Base-by-base conservation (phyloP, 345 rosid species). In the Clausena lansium region DNA sequence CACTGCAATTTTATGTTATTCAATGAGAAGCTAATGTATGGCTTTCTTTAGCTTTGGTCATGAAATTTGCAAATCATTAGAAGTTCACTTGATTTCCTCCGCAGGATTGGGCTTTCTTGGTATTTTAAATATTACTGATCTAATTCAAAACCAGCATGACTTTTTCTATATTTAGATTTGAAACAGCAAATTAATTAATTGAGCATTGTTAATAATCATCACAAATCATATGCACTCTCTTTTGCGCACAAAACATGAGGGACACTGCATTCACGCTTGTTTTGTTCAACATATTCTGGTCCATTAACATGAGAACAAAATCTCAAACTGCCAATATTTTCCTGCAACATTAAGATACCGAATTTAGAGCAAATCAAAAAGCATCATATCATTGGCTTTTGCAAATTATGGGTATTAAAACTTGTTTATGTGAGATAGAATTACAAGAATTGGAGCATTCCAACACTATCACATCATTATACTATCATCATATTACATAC, bases 121-220 rank as follows among this genome's bases (percentile, higher is more conserved):
- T 76, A 74, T 75, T 30, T 10, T 14, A 62, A 62, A 6, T 11
- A 45, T 45, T 13, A 13, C 10, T 45, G 50, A 45, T 45, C 50
- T 13, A 45, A 45, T 45, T 45, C 50, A 45, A 45, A 13, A 45
- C 50, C 50, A 14, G 50, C 50, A 45, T 45, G 3, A 45, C 50
- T 45, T 19, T 75, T 28, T 28, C n/a, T 19, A 19, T 64, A 20
- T 17, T 17, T 39, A 73, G 84, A 50, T 77, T 78, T 30, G 68
- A 64, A 30, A 38, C 68, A 80, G 74, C 81, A 66, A 72, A 78
- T 13, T 45, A 72, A 78, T 13, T 45, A 74, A 64, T 36, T 64
- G 68, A 2, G 25, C 83, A 74, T 36, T 19, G 22, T 67, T 10
- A 45, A 74, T 45, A 41, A 74, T 74, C 58, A 74, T 74, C 77